Evolutionary conservation across 306 rosid species (phyloP), one percentile per base, ranked within the genome.

Genomic region (Crataegus laevigata): DNA sequence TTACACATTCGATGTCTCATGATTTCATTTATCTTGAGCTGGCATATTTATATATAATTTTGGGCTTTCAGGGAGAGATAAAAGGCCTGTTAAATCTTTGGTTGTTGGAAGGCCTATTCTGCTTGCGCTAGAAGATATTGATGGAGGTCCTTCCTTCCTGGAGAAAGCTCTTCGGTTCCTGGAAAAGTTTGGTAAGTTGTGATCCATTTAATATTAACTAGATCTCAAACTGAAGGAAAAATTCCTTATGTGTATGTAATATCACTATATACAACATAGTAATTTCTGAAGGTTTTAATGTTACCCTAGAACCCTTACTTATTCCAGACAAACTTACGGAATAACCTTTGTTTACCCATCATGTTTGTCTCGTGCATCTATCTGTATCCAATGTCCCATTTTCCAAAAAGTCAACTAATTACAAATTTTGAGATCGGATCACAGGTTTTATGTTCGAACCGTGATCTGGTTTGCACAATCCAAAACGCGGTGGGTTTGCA

Each of bases 81-180:
- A 89, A 79, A 91, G 96, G 47, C 98, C 97, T 8, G 90, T 92
- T 58, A 96, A 96, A 84, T 96, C 99, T 67, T 85, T 93, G 86
- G 99, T 92, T 71, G 97, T 96, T 83, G 99, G 99, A 85, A 90
- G 99, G 75, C 99, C 99, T 47, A 96, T 96, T 85, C 83, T 96
- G 47, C 91, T 96, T 80, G 99, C 99, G 57, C 81, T 96, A 73
- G 99, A 96, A 85, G 99, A 96, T 85, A 96, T 96, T 85, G 99
- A 96, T 74, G 99, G 99, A 76, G 93, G 98, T 75, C 99, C 99
- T 74, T 96, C 99, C 68, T 96, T 96, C 84, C 98, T 96, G 55
- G 99, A 96, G 82, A 96, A 92, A 77, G 99, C 99, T 80, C 91
- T 96, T 82, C 87, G 89, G 75, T 96, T 89, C 83, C 85, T 96